Base-by-base conservation (phyloP, 2,329 filamentous ascomycete genomes). In the Aspergillus oerlinghausenensis region DNA sequence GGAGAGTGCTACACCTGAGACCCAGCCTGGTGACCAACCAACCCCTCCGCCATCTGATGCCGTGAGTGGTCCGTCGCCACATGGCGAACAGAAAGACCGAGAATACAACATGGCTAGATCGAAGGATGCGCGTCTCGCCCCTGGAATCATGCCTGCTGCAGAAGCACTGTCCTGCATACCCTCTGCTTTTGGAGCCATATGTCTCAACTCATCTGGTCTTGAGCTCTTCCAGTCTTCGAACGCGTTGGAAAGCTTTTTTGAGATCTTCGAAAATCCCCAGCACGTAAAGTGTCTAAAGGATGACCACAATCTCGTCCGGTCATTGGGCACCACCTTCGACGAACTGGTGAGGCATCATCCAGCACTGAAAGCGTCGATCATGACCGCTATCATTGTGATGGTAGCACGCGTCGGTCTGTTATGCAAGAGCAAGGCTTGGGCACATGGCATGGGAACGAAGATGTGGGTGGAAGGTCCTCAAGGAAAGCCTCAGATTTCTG, bases 331-430 rank as follows among this genome's bases (percentile, higher is more conserved):
- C 26, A 89, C 87, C 43, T 97, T 99, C 67, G 94, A 99, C 71
- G 94, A 99, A 73, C 82, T 99, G 57, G 89, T 93, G 52, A 87
- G 94, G 43, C 94, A 99, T 70, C 94, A 99, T 67, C 94, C 95
- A 0, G 82, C 85, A 23, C 77, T 99, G 48, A 90, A 92, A 63
- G 82, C 83, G 9, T 83, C 87, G 3, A 94, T 99, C 57, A 85
- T 93, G 60, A 88, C 89, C 61, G 88, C 90, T n/a, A 86, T 96
- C 17, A 83, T 95, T 57, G 87, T 92, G 60, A 96, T 97, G 90
- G 85, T 96, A 58, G 87, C 87, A 35, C 85, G 91, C 53, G 88
- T 99, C 38, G 84, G 86, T 43, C 82, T 88, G 61, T 77, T 97
- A 25, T 91, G 88, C 62, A 84, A 84, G 51, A 80, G 81, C 45